A percentile compares a stretch with the other conserved stretches of the same genome.
phyloP scores from a whole-genome alignment of 163 green algal genomes.

The Scenedesmus sp. region DNA sequence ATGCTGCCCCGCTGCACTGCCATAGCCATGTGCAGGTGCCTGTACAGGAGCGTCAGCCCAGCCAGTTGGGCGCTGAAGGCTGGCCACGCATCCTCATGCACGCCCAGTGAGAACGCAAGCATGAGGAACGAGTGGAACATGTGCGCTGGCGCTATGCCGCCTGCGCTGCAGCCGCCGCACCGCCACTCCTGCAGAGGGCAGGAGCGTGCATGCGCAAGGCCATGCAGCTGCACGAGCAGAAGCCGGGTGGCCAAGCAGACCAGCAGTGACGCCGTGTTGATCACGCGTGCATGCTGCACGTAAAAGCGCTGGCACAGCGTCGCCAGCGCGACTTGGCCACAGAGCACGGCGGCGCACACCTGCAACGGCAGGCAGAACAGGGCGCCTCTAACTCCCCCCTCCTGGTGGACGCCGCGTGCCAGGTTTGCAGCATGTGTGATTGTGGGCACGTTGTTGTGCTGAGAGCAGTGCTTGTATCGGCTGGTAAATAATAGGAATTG shows the following conservation, averaged over 20 bases:
- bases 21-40: slow-evolving; percentile 12
- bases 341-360: not conserved
- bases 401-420: no score
- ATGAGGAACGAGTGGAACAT: slow-evolving; percentile 10
- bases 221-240: slow-evolving; percentile 4
- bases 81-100: not conserved
- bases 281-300: not conserved
- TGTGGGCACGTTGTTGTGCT: no score
- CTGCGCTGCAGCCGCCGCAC: no score
- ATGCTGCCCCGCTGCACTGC: not conserved
- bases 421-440: no score
- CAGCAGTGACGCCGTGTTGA: not conserved
- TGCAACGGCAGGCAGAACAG: not conserved
- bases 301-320: not conserved
- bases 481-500: no score
- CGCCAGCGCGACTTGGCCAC: not conserved
- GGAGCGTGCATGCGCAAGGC: not conserved
- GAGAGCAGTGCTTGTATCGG: no score
- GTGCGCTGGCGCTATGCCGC: not conserved
- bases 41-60: not conserved
- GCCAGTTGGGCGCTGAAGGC: not conserved
- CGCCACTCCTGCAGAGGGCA: not conserved
- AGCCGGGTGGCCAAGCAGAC: not conserved
- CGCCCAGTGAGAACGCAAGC: not conserved
- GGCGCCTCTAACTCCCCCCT: no score